Percentiles rank a stretch among this genome's conserved stretches.
phyloP scores from a whole-genome alignment of 176 grass and related monocot species.

The Pharus latifolius region DNA sequence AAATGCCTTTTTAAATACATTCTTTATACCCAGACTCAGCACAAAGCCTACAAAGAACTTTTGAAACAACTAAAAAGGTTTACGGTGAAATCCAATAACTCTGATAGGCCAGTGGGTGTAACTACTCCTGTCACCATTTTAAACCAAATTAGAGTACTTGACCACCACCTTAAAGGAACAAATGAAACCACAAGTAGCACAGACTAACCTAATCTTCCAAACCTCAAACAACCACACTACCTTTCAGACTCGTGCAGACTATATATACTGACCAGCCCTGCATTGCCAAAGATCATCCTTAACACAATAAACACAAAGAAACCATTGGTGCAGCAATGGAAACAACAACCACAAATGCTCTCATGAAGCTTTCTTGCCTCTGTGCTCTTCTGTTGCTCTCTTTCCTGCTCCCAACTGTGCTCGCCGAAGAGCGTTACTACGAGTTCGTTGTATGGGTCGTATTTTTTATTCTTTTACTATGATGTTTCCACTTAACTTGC shows the following conservation, averaged over 20 bases:
- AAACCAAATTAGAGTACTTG: constrained; percentile 7
- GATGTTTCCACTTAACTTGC: too few species aligned
- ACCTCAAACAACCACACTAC: constrained; percentile 48
- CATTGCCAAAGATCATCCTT: neutral
- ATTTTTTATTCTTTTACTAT: too few species aligned
- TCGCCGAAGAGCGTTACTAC: constrained; percentile 68
- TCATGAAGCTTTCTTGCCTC: constrained; percentile 6
- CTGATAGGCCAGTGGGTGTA: constrained; percentile 43
- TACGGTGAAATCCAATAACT: neutral
- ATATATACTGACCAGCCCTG: neutral
- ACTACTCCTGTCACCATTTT: constrained; percentile 19
- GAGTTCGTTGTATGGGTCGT: constrained; percentile 56
- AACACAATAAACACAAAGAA: neutral
- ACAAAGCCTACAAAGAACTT: too few species aligned
- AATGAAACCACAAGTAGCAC: neutral
- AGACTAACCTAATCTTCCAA: constrained; percentile 74
- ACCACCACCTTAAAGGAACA: constrained; percentile 16
- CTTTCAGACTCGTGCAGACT: neutral
- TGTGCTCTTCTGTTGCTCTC: constrained; percentile 25
- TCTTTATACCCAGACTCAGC: too few species aligned
- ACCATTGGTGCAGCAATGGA: constrained; percentile 9
- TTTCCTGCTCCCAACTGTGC: constrained; percentile 14
- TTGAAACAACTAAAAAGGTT: too few species aligned
- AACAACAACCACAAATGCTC: neutral
- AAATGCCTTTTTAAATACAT: too few species aligned